phyloP scores from a whole-genome alignment of 495 filamentous ascomycete species.

The Lophiostoma macrostomum region DNA sequence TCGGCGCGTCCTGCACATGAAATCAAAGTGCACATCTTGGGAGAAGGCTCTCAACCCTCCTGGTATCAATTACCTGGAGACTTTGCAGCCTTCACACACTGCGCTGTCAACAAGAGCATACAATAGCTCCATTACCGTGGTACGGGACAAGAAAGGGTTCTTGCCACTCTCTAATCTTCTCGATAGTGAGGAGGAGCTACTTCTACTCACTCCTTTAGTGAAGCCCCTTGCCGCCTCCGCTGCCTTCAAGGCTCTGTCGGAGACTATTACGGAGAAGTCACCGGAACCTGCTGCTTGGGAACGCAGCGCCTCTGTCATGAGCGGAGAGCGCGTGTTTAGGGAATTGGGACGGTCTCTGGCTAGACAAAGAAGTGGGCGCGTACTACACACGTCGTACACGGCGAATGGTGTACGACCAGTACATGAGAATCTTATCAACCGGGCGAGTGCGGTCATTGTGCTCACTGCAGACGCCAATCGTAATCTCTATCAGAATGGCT shows the following conservation, averaged over 20 bases:
- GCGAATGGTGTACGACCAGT: slow-evolving; percentile 83
- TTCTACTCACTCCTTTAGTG: slow-evolving; percentile 78
- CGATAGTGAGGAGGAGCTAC: slow-evolving; percentile 75
- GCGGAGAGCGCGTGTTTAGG: slow-evolving; percentile 81
- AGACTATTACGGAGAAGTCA: slow-evolving; percentile 42
- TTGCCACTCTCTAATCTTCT: slow-evolving; percentile 74
- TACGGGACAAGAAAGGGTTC: slow-evolving; percentile 74
- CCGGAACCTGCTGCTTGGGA: slow-evolving; percentile 58
- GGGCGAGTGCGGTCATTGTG: slow-evolving; percentile 79
- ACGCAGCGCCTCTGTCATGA: slow-evolving; percentile 67
- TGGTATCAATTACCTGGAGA: slow-evolving; percentile 66
- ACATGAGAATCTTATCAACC: slow-evolving; percentile 83
- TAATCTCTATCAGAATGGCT: slow-evolving; percentile 85
- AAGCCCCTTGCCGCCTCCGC: slow-evolving; percentile 84
- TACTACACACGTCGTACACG: slow-evolving; percentile 88
- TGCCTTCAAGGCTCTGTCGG: slow-evolving; percentile 54
- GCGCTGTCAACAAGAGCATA: slow-evolving; percentile 78
- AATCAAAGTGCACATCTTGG: slow-evolving; percentile 77
- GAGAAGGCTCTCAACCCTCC: slow-evolving; percentile 76
- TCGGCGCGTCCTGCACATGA: slow-evolving; percentile 68
- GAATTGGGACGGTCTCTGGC: slow-evolving; percentile 79
- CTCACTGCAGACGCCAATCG: slow-evolving; percentile 87
- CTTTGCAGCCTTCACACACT: slow-evolving; percentile 74
- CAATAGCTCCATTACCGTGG: slow-evolving; percentile 79
- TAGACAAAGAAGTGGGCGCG: slow-evolving; percentile 72